Base-by-base conservation (phyloP, 1,139 yeast genomes). In the Geotrichum citri-aurantii region DNA sequence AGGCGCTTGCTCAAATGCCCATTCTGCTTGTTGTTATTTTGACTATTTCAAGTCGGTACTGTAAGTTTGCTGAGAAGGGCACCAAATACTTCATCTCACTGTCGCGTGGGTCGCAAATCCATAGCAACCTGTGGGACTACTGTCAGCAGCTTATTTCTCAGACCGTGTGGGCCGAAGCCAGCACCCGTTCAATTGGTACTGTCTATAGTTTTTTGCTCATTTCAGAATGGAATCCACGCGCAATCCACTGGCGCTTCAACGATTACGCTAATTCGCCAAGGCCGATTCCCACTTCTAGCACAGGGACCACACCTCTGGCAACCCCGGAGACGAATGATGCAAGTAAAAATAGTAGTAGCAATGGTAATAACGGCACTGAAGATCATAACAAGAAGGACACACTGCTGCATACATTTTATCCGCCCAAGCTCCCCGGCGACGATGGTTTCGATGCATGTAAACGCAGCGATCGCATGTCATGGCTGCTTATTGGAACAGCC, bases 221-320 rank as follows among this genome's bases (percentile, higher is more conserved):
- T 65, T 88, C 96, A 0, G 97, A 91, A 70, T 91, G 97, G 97
- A 90, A 90, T 66, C 97, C 97, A 1, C 76, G 97, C 58, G 96
- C 97, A 5, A 90, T 91, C 62, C 97, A 91, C 71, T 87, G 91
- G 85, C 75, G 91, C 63, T 86, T 92, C 87, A 77, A 84, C 0
- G 97, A 91, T 71, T 90, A 89, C 73, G 96, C 96, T 2, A 89
- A 88, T 65, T 73, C 75, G 52, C 81, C 81, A 60, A 61, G 55
- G 40, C 60, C 42, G 42, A 64, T 14, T 55, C 52, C 27, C 61
- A 59, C 55, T 8, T 24, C 26, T 24, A 40, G 48, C 10, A 42
- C 55, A 11, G 61, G 58, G 7, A 29, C 46, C 5, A 23, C 61
- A n/a, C 48, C 26, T 7, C 49, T 7, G 40, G 42, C 21, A 21